Base-by-base conservation (phyloP, 768 basidiomycete species). In the Mycena floridula region DNA sequence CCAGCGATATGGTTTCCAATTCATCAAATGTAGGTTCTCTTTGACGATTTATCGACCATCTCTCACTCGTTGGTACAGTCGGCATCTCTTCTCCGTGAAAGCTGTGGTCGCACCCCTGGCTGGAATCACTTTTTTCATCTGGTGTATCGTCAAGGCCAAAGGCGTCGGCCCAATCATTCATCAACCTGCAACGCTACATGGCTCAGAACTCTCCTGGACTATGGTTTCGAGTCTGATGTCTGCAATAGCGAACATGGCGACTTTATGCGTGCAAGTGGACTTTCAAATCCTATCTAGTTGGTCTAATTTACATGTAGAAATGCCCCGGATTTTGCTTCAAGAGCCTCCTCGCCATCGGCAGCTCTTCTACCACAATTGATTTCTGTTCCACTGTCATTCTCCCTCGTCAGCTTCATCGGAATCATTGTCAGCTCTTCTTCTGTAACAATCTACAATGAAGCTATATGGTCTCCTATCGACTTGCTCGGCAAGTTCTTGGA, bases 1-100 rank as follows among this genome's bases (percentile, higher is more conserved):
- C 86, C 85, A 7, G 80, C 82, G 15, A 82, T 89, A 52, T 89
- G 83, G 83, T 82, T 88, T 52, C 87, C 85, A 9, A 79, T 89
- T 39, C 86, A 91, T 67, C 74, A 83, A 55, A 83, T 88, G 82
- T 84, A 59, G 46, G 77, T 64, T 43, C 37, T 24, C 46, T 27
- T 18, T 39, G 46, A 47, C 48, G n/a, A n/a, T n/a, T n/a, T n/a
- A n/a, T n/a, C 18, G 4, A 48, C 8, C 35, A 26, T 42, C 30
- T 49, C 54, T 51, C 52, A 45, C 50, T 3, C 7, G 13, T 27
- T 7, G 23, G 40, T 28, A n/a, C 56, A 82, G 79, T 49, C 82
- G 82, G 35, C 84, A 88, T 59, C 71, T 91, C 45, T 91, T 92
- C 70, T 83, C 83, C 4, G 55, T 83, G 53, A 92, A 91, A 60